These are phyloP conservation scores for Barnettozyma populi DNA, from an alignment of 805 yeast species.

Conservation along the genomic window DNA sequence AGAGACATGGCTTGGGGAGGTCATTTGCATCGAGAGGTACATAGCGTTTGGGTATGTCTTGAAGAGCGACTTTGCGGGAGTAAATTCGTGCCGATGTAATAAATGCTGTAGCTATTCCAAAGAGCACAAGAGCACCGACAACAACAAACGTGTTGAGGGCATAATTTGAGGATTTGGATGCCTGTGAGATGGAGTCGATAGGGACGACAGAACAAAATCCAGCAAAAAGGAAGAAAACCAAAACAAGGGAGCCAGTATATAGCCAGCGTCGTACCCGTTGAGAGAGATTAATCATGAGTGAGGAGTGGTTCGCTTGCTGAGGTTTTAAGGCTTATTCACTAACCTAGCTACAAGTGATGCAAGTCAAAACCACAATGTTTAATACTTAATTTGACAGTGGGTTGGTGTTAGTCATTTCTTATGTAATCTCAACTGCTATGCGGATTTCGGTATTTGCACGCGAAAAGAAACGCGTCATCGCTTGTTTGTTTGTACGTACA, in stretches of 20 bases:
- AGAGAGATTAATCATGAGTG: not conserved
- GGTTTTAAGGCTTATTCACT: too few species aligned
- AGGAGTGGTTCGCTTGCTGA: not conserved
- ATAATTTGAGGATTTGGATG: conserved; percentile 51
- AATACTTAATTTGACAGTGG: too few species aligned
- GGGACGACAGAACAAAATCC: conserved; percentile 71
- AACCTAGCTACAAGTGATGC: too few species aligned
- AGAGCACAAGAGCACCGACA: conserved; percentile 60
- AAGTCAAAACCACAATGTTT: too few species aligned
- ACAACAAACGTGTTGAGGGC: conserved; percentile 81
- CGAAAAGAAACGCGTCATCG: not conserved
- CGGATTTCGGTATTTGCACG: not conserved
- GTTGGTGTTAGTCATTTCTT: not conserved
- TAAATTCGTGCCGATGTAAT: conserved; percentile 57
- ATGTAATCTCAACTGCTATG: not conserved
- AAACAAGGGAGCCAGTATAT: conserved; percentile 38
- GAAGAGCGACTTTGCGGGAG: conserved; percentile 49
- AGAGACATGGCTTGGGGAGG: conserved; percentile 42
- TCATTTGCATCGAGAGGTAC: conserved; percentile 62
- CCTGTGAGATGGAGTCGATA: conserved; percentile 67
- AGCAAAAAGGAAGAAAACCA: conserved; percentile 37
- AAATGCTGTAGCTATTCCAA: conserved; percentile 44
- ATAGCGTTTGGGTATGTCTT: conserved; percentile 75
- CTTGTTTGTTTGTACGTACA: not conserved
- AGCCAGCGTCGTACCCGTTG: conserved; percentile 31